A percentile compares a stretch with the other conserved stretches of the same genome.
Evolutionary conservation across 2,329 filamentous ascomycete species (phyloP).

Genomic region (Alternaria atra): DNA sequence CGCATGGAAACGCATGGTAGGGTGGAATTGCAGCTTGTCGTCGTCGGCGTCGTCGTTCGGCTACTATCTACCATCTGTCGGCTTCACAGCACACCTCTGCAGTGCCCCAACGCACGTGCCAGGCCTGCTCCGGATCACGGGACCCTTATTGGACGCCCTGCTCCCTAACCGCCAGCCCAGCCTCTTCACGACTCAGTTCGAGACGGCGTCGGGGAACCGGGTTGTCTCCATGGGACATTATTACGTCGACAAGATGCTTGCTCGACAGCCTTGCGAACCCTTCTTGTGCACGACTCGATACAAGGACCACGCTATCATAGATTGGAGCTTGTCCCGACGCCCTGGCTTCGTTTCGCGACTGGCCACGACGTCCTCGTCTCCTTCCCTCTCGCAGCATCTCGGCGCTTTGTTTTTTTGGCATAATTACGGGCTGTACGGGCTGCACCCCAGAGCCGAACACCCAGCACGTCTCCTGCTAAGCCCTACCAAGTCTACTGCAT

Average conservation of each 20-base stretch:
- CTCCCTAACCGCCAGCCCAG: neutral
- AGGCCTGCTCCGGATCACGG: slow-evolving; percentile 3
- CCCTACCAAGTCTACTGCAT: slow-evolving; percentile 37
- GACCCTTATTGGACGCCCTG: slow-evolving; percentile 3
- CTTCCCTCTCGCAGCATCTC: slow-evolving; percentile 2
- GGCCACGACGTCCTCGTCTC: slow-evolving; percentile 33
- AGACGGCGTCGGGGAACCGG: slow-evolving; percentile 5
- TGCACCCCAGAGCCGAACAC: slow-evolving; percentile 31
- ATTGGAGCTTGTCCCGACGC: slow-evolving; percentile 31
- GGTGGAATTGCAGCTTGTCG: slow-evolving; percentile 22
- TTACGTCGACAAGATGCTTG: neutral
- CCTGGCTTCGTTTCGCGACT: slow-evolving; percentile 28
- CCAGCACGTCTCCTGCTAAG: slow-evolving; percentile 36
- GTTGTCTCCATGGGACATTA: slow-evolving; percentile 1
- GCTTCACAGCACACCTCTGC: neutral
- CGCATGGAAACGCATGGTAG: slow-evolving; percentile 51
- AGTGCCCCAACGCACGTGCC: slow-evolving; percentile 4
- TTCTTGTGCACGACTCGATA: slow-evolving; percentile 19
- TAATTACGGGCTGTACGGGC: slow-evolving; percentile 9
- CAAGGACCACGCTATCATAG: slow-evolving; percentile 33
- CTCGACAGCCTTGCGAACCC: slow-evolving; percentile 11
- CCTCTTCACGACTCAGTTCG: slow-evolving; percentile 2
- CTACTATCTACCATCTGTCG: neutral
- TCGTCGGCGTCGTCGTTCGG: slow-evolving; percentile 4
- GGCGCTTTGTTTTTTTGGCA: slow-evolving; percentile 8